These are phyloP conservation scores for Pneumocystis wakefieldiae DNA, from an alignment of 1,139 yeast species.

Conservation along the genomic window DNA sequence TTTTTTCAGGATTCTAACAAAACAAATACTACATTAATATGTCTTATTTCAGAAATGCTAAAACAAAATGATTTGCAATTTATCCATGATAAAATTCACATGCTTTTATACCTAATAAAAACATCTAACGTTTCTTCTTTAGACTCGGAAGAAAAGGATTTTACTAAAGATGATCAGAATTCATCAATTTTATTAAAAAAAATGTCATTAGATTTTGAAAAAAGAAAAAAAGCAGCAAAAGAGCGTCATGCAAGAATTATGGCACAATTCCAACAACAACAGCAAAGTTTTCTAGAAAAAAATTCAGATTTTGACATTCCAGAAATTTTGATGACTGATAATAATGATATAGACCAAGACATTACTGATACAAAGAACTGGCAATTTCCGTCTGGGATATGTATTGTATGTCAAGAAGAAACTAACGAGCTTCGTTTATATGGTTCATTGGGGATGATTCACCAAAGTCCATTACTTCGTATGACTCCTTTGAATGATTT, in stretches of 20 bases:
- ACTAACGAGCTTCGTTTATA: conserved; percentile 53
- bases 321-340: conserved; percentile 19
- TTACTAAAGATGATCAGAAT: background rate
- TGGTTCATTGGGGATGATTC: conserved; percentile 53
- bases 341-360: conserved; percentile 12
- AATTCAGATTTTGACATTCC: conserved; percentile 19
- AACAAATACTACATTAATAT: background rate
- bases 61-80: background rate
- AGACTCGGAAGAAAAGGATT: background rate
- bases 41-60: background rate
- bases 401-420: conserved; percentile 81
- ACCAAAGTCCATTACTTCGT: conserved; percentile 47
- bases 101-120: background rate
- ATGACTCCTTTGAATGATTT: conserved; percentile 46
- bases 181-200: background rate
- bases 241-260: conserved; percentile 57
- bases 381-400: conserved; percentile 65
- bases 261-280: conserved; percentile 69
- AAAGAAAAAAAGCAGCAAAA: conserved; percentile 54
- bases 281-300: conserved; percentile 44
- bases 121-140: background rate
- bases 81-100: background rate
- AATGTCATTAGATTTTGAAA: conserved; percentile 28
- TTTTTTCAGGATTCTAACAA: background rate
- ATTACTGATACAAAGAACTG: conserved; percentile 31